Evolutionary conservation across 352 stramenopile genomes (phyloP).

Genomic region (Globisporangium cystogenes): DNA sequence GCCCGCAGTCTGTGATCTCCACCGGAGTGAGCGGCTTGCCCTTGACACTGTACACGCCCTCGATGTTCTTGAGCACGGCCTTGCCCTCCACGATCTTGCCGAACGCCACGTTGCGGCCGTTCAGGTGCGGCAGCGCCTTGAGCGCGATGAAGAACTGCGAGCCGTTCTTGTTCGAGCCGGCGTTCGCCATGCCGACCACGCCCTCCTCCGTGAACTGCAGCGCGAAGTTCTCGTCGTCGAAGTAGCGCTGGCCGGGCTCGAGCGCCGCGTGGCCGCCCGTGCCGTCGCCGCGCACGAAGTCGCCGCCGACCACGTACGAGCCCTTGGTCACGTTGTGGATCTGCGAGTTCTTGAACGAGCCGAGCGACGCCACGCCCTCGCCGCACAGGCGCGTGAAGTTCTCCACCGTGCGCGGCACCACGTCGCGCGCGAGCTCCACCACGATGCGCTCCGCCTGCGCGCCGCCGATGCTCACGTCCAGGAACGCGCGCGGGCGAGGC

Average conservation of each 20-base stretch:
- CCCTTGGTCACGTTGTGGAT: conserved; percentile 86
- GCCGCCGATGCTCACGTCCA: conserved; percentile 81
- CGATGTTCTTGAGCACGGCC: conserved; percentile 78
- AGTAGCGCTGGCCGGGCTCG: conserved; percentile 61
- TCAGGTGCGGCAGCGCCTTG: conserved; percentile 73
- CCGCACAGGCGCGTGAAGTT: conserved; percentile 80
- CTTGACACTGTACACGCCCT: conserved; percentile 79
- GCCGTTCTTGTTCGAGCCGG: conserved; percentile 96
- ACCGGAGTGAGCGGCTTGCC: conserved; percentile 78
- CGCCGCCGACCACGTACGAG: conserved; percentile 65
- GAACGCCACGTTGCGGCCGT: conserved; percentile 85
- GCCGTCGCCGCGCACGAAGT: conserved; percentile 69
- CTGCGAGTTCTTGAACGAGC: conserved; percentile 80
- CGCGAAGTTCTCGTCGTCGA: conserved; percentile 85
- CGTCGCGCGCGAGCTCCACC: conserved; percentile 79
- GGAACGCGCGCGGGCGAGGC: conserved; percentile 62
- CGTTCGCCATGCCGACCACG: conserved; percentile 97
- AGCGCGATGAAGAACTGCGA: conserved; percentile 99
- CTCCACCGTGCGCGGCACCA: conserved; percentile 63
- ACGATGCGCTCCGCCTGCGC: conserved; percentile 71
- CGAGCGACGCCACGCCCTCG: conserved; percentile 53
- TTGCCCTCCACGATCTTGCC: conserved; percentile 84
- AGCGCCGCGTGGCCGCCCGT: conserved; percentile 75
- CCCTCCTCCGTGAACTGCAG: conserved; percentile 82
- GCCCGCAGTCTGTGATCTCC: conserved; percentile 71